phyloP scores from a whole-genome alignment of 176 grass and related monocot species.

The Ensete ventricosum region DNA sequence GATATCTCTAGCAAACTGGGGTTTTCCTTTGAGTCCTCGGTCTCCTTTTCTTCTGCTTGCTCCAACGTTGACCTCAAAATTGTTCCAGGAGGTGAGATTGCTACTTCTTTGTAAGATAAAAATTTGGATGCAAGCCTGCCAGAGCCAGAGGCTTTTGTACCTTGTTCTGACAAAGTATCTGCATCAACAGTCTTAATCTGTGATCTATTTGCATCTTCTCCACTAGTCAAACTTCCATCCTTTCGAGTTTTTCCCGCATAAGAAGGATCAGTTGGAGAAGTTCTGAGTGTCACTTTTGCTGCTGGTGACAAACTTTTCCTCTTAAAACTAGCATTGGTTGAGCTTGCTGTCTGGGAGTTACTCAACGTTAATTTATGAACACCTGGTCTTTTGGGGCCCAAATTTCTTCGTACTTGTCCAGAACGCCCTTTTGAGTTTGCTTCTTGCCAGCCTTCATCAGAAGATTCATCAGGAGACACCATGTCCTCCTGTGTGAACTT shows the following conservation, averaged over 20 bases:
- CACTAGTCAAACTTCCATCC: slow-evolving; percentile 25
- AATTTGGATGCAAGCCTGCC: slow-evolving; percentile 60
- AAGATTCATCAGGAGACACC: slow-evolving; percentile 78
- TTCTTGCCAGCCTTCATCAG: slow-evolving; percentile 97
- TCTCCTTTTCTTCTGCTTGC: slow-evolving; percentile 35
- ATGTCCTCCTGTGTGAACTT: slow-evolving; percentile 35
- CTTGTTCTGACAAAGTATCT: slow-evolving; percentile 23
- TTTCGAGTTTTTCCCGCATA: slow-evolving; percentile 33
- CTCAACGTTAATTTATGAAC: slow-evolving; percentile 48
- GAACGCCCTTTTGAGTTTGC: slow-evolving; percentile 63
- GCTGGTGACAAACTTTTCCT: slow-evolving; percentile 29
- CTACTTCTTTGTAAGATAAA: slow-evolving; percentile 95
- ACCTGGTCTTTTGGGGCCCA: slow-evolving; percentile 33
- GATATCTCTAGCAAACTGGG: slow-evolving; percentile 26
- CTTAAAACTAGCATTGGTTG: slow-evolving; percentile 21
- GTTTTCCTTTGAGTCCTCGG: slow-evolving; percentile 16
- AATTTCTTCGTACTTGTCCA: slow-evolving; percentile 53
- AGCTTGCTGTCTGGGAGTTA: slow-evolving; percentile 31
- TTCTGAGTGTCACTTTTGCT: slow-evolving; percentile 28
- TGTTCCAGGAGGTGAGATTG: slow-evolving; percentile 70
- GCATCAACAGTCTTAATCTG: slow-evolving; percentile 24
- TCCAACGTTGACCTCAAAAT: slow-evolving; percentile 67
- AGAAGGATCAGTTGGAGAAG: slow-evolving; percentile 22
- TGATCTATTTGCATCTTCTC: slow-evolving; percentile 25
- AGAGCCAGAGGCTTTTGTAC: slow-evolving; percentile 22